Evolutionary conservation across 1,284 basidiomycete species (phyloP), one percentile per base, ranked within the genome.

Genomic region (Coniophora puteana): DNA sequence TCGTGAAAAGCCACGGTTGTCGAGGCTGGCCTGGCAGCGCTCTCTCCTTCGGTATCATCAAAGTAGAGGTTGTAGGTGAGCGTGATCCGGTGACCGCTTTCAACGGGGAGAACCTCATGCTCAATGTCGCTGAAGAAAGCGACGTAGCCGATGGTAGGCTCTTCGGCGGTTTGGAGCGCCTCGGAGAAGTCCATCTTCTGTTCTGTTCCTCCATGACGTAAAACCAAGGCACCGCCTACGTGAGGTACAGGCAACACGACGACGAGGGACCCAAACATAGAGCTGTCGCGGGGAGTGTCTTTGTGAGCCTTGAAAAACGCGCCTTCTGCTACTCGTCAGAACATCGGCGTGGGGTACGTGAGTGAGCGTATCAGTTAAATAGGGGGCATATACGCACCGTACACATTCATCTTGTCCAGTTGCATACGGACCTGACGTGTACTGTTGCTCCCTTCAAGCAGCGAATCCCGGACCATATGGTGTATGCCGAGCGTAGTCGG

Each of bases 71-170:
- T 61, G 44, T 62, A 69, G 1, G 66, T 63, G 25, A 71, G 46
- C 5, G 66, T 69, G 20, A 71, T 45, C 2, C 65, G 60, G 40
- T 57, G 56, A 0, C 71, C 68, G n/a, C 53, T 51, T 2, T 40
- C 52, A 24, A 72, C 65, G 2, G 54, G 55, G 3, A 51, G 38
- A 13, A 72, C 61, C 44, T 69, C 61, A 46, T 71, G 65, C 34
- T 66, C 58, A 35, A 68, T 60, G 43, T 71, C 65, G 38, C 56
- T 54, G 49, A 51, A 62, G 32, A 62, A 63, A 2, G 63, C 59
- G 30, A 52, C 43, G 34, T 55, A 61, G 16, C 47, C 52, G 28
- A 59, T 31, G 11, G 43, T 38, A 5, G 45, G 40, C 16, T 30
- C 35, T 6, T 33, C 10, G 14, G 23, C 23, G 8, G 36, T 33